Evolutionary conservation across 202 grass and related monocot species (phyloP), one percentile per base, ranked within the genome.

Genomic region (Panicum hallii): DNA sequence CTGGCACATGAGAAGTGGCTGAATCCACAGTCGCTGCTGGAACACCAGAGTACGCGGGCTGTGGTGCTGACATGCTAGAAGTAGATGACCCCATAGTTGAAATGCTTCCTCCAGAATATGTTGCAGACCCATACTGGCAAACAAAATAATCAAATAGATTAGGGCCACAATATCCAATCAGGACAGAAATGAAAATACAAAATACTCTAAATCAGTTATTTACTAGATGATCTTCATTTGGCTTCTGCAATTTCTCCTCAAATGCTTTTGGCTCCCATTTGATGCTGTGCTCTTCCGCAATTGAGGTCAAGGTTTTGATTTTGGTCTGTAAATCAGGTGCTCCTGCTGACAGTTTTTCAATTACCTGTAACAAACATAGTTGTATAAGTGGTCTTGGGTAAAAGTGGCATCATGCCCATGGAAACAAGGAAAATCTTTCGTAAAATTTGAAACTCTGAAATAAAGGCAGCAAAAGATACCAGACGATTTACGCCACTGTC

Each of bases 211-310:
- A 74, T 34, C 28, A 72, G 30, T 55, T 72, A 91, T 84, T 83
- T 91, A 98, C 95, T 89, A 86, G 64, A 70, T 63, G 81, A 72
- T 90, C 86, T 85, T 95, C 89, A 86, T 88, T 92, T 79, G 83
- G 72, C 55, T 91, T 92, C 70, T 92, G 91, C 70, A 87, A 67
- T 83, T 90, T 75, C 72, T 96, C 97, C 84, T 94, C 88, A 78
- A 99, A 89, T 82, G 82, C 82, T 94, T 94, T 96, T 36, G 93
- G 83, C 46, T 99, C 90, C 97, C 97, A 99, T 86, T 92, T 87
- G 41, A 96, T 79, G 26, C 86, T 89, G 65, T 99, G 93, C 85
- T 99, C 97, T 85, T 91, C 86, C 19, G 97, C 93, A 85, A 94
- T 92, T 66, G 93, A 93, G 83, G 71, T 91, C 88, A 99, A 85